Evolutionary conservation across 1,139 yeast genomes (phyloP), one percentile per base, ranked within the genome.

Genomic region (Arxiozyma bovina): DNA sequence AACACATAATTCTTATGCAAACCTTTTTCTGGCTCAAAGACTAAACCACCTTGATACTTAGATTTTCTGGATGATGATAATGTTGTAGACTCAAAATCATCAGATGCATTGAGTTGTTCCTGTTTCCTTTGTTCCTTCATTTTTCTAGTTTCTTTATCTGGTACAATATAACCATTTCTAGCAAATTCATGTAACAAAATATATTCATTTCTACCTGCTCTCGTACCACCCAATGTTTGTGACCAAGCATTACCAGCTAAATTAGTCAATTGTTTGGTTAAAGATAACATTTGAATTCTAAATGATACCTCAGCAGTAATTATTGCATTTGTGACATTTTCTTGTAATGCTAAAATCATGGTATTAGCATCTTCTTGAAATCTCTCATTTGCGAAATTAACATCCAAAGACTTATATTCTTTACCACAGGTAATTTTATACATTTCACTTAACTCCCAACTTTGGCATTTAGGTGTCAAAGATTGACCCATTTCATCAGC

Each of bases 191-290:
- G 99, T 57, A 93, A 74, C 69, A 94, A 76, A 78, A 94, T 88
- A 68, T 75, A 93, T 70, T 94, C 99, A 71, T 93, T 93, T 73
- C 99, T 81, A 64, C 96, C 98, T 17, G 96, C 96, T 65, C 99
- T 81, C 0, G 98, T 88, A 71, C 99, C 99, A 55, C 90, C 83
- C 54, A 94, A 75, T 0, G 99, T 93, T 61, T 88, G 90, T 2
- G 96, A 81, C 99, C 99, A 94, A 0, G 97, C 93, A 69, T 93
- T 94, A 63, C 99, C 99, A 0, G 99, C 98, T 60, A 94, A 75
- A 61, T 86, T 87, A 4, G 99, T 93, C 65, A 94, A 77, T 67
- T 91, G 97, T 64, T 89, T 88, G 0, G 98, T 87, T 57, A 94
- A 76, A 0, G 97, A 88, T 55, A 94, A 74, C 57, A 93, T 85